phyloP scores from a whole-genome alignment of 2,329 filamentous ascomycete species.

The Polychaeton citri region DNA sequence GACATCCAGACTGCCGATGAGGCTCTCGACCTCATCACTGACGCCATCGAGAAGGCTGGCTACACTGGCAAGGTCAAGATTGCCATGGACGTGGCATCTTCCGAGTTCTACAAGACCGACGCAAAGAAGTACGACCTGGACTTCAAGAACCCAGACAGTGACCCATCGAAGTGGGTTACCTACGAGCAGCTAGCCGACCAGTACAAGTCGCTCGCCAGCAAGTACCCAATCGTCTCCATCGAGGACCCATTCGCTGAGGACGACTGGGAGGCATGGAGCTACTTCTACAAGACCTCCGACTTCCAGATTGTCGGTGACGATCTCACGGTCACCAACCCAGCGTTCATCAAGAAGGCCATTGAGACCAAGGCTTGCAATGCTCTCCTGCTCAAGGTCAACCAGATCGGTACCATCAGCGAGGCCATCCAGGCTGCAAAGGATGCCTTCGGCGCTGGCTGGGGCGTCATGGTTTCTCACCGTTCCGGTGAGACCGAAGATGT shows the following conservation, averaged over 20 bases:
- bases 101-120: constrained; percentile 94
- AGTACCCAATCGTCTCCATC: constrained; percentile 98
- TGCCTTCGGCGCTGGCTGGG: constrained; percentile 89
- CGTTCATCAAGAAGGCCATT: constrained; percentile 99
- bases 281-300: constrained; percentile 99
- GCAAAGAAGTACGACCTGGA: constrained; percentile 99
- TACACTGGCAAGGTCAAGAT: constrained; percentile 96
- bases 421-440: constrained; percentile 99
- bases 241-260: constrained; percentile 99
- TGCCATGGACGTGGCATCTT: constrained; percentile 97
- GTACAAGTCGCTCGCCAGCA: constrained; percentile 76
- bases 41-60: constrained; percentile 85
- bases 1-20: constrained; percentile 97
- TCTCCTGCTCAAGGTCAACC: constrained; percentile 98
- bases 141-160: constrained; percentile 99
- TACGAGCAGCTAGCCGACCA: constrained; percentile 92
- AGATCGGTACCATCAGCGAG: constrained; percentile 97
- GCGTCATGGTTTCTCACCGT: constrained; percentile 98
- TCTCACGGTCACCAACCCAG: constrained; percentile 96
- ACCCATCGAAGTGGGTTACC: constrained; percentile 93
- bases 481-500: constrained; percentile 99
- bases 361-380: constrained; percentile 98
- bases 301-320: constrained; percentile 99
- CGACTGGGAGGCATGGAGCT: constrained; percentile 99
- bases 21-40: constrained; percentile 90